Evolutionary conservation across 2,329 filamentous ascomycete species (phyloP), one percentile per base, ranked within the genome.

Genomic region (Cordyceps farinosa): DNA sequence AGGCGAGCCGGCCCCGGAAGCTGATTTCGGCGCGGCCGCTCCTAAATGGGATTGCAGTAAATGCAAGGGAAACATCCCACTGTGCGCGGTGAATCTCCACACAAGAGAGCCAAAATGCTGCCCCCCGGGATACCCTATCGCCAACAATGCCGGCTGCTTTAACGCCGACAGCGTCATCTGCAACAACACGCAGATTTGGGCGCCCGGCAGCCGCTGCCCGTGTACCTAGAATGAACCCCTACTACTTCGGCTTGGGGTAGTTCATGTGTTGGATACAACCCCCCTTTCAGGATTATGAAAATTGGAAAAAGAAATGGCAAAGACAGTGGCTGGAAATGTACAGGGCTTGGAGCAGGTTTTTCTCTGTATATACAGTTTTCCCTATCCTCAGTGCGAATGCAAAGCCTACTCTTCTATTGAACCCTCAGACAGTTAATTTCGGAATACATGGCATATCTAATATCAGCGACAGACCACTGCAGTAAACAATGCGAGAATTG

Each of bases 141-240:
- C 53, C n/a, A 56, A 56, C 17, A 56, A 56, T 17, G 36, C 53
- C n/a, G 53, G 53, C 22, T 56, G 53, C 53, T 56, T 13, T 22
- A 38, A 38, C 2, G 15, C 53, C 36, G 40, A 56, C 36, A 44
- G 10, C 8, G 53, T 56, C 17, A 56, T 56, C 30, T 56, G 53
- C 53, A 56, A 56, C 36, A 56, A 56, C 11, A 44, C 36, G 36
- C 36, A 56, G 53, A 56, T 56, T 22, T 56, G 53, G 53, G 53
- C 13, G 44, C 53, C 53, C n/a, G 53, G 53, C n/a, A 56, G 10
- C n/a, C 38, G 15, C 4, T 56, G 53, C 13, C 53, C 53, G 1
- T 56, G 53, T 13, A 3, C 3, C 36, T 30, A 44, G 45, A 17
- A 13, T n/a, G 32, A 13, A 22, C 22, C 22, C 22, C 22, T n/a